Evolutionary conservation across 371 early-diverging fungal species (phyloP).

Genomic region (Syncephalastrum monosporum): DNA sequence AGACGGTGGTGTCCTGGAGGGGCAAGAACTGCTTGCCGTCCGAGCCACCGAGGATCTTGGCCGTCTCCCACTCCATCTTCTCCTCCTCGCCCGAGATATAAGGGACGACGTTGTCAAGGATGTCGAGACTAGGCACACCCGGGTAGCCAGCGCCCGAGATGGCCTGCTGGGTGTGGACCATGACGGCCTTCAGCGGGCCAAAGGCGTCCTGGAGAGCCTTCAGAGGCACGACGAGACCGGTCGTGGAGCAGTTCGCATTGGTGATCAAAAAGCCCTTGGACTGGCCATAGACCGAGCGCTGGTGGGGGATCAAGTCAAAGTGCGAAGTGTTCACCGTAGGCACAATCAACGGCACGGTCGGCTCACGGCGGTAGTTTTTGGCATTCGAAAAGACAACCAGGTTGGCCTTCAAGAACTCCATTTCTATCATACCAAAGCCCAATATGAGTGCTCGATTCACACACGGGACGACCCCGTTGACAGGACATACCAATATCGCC

Average conservation of each 20-base stretch:
- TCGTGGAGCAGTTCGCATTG: slow-evolving; percentile 97
- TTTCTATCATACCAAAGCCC: slow-evolving; percentile 50
- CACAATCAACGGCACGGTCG: slow-evolving; percentile 88
- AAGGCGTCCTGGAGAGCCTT: slow-evolving; percentile 90
- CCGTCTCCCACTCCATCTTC: slow-evolving; percentile 93
- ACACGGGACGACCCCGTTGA: too few species aligned
- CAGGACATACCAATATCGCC: slow-evolving; percentile 77
- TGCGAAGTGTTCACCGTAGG: slow-evolving; percentile 90
- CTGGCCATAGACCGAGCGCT: slow-evolving; percentile 62
- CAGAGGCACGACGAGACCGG: slow-evolving; percentile 89
- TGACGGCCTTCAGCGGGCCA: slow-evolving; percentile 75
- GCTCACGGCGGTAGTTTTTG: slow-evolving; percentile 91
- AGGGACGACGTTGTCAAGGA: slow-evolving; percentile 93
- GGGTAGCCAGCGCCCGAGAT: slow-evolving; percentile 97
- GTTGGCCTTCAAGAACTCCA: slow-evolving; percentile 80
- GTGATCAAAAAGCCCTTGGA: slow-evolving; percentile 90
- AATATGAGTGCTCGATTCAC: neutral
- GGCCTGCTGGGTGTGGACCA: slow-evolving; percentile 94
- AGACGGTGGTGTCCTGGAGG: slow-evolving; percentile 62
- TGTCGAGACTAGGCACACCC: slow-evolving; percentile 91
- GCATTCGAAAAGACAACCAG: slow-evolving; percentile 94
- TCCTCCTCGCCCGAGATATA: slow-evolving; percentile 95
- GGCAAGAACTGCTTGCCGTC: slow-evolving; percentile 52
- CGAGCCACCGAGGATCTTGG: slow-evolving; percentile 84
- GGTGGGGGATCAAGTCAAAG: slow-evolving; percentile 76